A percentile compares a stretch with the other conserved stretches of the same genome.
phyloP scores from a whole-genome alignment of 2,329 filamentous ascomycete species.

The Claviceps sorghi region DNA sequence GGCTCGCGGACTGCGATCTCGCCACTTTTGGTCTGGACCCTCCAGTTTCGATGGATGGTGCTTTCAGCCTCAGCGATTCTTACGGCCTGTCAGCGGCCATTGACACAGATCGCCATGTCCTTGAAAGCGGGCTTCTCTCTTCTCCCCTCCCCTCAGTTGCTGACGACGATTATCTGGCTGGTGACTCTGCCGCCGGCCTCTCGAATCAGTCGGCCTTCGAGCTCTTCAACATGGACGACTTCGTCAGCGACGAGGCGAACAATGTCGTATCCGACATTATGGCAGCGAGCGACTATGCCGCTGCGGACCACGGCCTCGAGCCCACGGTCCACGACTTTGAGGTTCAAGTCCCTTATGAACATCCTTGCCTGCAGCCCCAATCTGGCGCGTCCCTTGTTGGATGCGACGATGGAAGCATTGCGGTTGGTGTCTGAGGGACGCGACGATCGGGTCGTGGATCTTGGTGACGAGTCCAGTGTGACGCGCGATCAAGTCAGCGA shows the following conservation, averaged over 20 bases:
- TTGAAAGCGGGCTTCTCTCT: slow-evolving; percentile 65
- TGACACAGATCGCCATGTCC: slow-evolving; percentile 61
- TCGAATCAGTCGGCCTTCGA: slow-evolving; percentile 25
- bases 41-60: slow-evolving; percentile 45
- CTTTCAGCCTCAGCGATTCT: slow-evolving; percentile 55
- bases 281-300: slow-evolving; percentile 35
- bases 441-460: slow-evolving; percentile 30
- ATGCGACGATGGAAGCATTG: slow-evolving; percentile 62
- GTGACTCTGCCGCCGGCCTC: slow-evolving; percentile 39
- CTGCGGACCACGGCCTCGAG: slow-evolving; percentile 37
- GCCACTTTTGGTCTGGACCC: slow-evolving; percentile 29
- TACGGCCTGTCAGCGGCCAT: slow-evolving; percentile 52
- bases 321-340: slow-evolving; percentile 41
- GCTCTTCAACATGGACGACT: slow-evolving; percentile 38
- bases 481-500: slow-evolving; percentile 23
- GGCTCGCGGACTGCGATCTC: slow-evolving; percentile 25
- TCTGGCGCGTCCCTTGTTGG: slow-evolving; percentile 57
- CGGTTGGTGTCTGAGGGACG: slow-evolving; percentile 51
- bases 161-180: slow-evolving; percentile 54
- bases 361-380: slow-evolving; percentile 60
- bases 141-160: slow-evolving; percentile 50
- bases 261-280: slow-evolving; percentile 30
- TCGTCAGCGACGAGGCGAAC: slow-evolving; percentile 38
- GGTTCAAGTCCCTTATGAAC: slow-evolving; percentile 46
- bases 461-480: slow-evolving; percentile 17